Percentiles rank a stretch among this genome's conserved stretches.
These are phyloP conservation scores for Rhizophagus prolifer DNA, from an alignment of 192 early-diverging fungal genomes.

Conservation along the genomic window DNA sequence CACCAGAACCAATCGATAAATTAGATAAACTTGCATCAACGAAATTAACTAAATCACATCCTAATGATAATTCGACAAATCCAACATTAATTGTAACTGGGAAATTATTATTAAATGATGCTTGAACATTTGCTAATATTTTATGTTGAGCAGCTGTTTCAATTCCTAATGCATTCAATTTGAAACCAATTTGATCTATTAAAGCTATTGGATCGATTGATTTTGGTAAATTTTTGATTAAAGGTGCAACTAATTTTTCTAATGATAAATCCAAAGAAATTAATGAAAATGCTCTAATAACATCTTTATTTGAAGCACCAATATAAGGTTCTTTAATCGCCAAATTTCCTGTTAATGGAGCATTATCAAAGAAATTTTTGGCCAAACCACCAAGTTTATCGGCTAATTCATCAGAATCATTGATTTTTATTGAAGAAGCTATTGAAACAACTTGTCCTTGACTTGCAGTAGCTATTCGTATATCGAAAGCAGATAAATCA, in stretches of 20 bases:
- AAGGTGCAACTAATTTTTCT: not conserved
- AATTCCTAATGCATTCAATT: not conserved
- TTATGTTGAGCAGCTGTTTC: not conserved
- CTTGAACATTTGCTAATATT: not conserved
- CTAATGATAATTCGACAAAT: not conserved
- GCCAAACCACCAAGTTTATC: not conserved
- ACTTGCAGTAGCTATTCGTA: not conserved
- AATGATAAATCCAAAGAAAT: not conserved
- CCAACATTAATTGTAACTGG: not conserved
- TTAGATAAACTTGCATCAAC: not conserved
- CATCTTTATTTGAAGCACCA: not conserved
- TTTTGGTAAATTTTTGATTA: slow-evolving; percentile 1
- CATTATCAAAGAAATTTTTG: not conserved
- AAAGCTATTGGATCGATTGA: not conserved
- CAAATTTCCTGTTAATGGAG: not conserved
- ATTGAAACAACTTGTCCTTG: not conserved
- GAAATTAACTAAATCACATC: not conserved
- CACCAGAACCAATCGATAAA: not conserved
- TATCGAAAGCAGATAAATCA: not conserved
- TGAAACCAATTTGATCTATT: not conserved
- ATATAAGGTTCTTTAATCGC: not conserved
- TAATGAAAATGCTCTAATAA: not conserved
- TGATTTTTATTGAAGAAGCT: not conserved
- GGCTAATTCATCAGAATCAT: not conserved
- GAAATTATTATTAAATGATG: not conserved